A percentile compares a stretch with the other conserved stretches of the same genome.
Conservation (phyloP, 345 rosid species). For the Hevea brasiliensis region DNA sequence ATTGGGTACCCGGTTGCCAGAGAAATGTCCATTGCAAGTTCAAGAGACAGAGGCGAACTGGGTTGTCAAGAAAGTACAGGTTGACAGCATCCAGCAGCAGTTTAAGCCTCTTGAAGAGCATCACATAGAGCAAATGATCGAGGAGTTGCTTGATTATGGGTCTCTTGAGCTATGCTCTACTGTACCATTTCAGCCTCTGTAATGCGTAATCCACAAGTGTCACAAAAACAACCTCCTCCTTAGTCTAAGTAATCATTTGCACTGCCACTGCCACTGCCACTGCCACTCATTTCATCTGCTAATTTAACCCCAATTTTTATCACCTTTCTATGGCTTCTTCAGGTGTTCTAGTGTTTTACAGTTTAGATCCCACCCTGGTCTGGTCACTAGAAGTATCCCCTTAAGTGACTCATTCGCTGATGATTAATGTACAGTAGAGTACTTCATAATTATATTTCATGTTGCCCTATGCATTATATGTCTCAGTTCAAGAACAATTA, state of each 20-base stretch:
- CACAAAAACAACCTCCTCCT: neutral
- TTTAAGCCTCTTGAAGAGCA: conserved; percentile 74
- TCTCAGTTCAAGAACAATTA: neutral
- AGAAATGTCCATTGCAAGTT: conserved; percentile 32
- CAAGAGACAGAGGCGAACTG: conserved; percentile 45
- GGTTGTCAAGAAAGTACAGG: conserved; percentile 44
- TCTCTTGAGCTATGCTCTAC: conserved; percentile 76
- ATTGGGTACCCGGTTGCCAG: conserved; percentile 23
- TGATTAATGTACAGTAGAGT: conserved; percentile 41
- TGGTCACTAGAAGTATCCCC: conserved; percentile 13
- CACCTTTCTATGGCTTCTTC: conserved; percentile 8
- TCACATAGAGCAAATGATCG: conserved; percentile 95
- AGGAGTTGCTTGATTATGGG: conserved; percentile 80
- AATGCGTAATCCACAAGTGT: conserved; percentile 9
- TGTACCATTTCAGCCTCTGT: conserved; percentile 35
- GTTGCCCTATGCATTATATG: conserved; percentile 16
- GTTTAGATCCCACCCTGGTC: conserved; percentile 1
- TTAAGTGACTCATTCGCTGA: conserved; percentile 25
- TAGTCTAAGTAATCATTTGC: neutral
- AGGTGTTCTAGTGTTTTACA: conserved; percentile 17
- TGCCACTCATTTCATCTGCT: conserved; percentile 28
- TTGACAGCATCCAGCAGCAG: conserved; percentile 26
- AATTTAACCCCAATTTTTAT: conserved; percentile 37
- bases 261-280: conserved; percentile 16
- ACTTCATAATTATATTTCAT: conserved; percentile 16